Percentiles rank a stretch among this genome's conserved stretches.
Evolutionary conservation across 106 monocot genomes (phyloP).

Genomic region (Dendrobium officinale): DNA sequence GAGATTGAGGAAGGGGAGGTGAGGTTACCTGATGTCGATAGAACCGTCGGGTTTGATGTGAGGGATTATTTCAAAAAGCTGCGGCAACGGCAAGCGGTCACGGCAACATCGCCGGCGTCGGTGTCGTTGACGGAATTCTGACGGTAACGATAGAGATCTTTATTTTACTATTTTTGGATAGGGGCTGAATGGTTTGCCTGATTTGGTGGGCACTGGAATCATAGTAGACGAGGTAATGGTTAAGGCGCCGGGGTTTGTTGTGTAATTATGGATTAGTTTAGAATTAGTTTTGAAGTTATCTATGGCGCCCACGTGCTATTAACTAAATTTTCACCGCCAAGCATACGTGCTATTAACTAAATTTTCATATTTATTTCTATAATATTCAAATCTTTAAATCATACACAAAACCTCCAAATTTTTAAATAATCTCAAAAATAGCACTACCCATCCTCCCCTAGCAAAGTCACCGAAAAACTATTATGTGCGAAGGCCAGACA

Average conservation of each 20-base stretch:
- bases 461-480: too few species aligned
- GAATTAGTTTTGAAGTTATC: background rate
- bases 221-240: background rate
- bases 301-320: background rate
- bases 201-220: background rate
- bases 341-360: background rate
- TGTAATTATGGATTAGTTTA: background rate
- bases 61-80: slow-evolving; percentile 53
- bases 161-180: background rate
- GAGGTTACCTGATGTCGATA: background rate
- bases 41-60: slow-evolving; percentile 29
- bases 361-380: too few species aligned
- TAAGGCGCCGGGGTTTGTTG: background rate
- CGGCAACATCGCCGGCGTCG: slow-evolving; percentile 17
- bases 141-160: background rate
- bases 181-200: background rate
- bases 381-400: too few species aligned
- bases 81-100: slow-evolving; percentile 8
- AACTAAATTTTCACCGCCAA: too few species aligned
- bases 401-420: too few species aligned
- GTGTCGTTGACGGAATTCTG: slow-evolving; percentile 42
- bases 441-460: too few species aligned
- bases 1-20: slow-evolving; percentile 35
- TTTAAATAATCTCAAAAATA: too few species aligned
- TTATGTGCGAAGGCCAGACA: too few species aligned